phyloP scores from a whole-genome alignment of 176 grass and related monocot genomes.

The Avena sativa region DNA sequence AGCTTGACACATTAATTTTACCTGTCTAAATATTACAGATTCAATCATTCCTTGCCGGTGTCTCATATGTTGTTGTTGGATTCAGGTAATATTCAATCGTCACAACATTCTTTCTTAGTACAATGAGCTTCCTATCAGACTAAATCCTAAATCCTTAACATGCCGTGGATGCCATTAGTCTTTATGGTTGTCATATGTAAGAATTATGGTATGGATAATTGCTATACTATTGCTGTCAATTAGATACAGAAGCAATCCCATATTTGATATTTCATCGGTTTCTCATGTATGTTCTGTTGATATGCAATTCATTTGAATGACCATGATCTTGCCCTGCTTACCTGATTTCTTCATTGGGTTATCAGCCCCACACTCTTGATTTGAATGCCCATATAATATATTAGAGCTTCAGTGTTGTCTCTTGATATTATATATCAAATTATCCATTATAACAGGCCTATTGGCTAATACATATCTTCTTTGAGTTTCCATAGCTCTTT shows the following conservation, averaged over 20 bases:
- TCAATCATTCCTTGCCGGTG: conserved; percentile 96
- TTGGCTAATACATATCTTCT: conserved; percentile 11
- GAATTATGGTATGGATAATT: conserved; percentile 26
- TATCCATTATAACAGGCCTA: conserved; percentile 2
- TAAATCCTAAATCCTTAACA: not conserved
- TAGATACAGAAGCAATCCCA: not conserved
- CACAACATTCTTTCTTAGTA: not conserved
- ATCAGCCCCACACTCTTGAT: not conserved
- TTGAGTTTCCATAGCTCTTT: not conserved
- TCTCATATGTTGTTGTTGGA: conserved; percentile 89
- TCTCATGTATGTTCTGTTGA: not conserved
- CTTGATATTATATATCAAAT: conserved; percentile 2
- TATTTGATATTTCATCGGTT: conserved; percentile 5
- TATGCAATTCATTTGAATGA: too few relatives aligned
- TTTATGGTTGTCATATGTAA: conserved; percentile 20
- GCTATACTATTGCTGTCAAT: not conserved
- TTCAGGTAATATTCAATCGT: conserved; percentile 69
- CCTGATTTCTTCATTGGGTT: not conserved
- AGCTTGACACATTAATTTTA: conserved; percentile 4
- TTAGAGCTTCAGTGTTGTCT: not conserved
- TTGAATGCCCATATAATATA: not conserved
- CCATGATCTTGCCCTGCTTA: not conserved
- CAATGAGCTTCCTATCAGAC: conserved; percentile 14
- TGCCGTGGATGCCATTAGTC: not conserved
- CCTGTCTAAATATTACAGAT: conserved; percentile 68